Conservation (phyloP, 768 basidiomycete species). For the Strobilomyces echinocephalus region DNA sequence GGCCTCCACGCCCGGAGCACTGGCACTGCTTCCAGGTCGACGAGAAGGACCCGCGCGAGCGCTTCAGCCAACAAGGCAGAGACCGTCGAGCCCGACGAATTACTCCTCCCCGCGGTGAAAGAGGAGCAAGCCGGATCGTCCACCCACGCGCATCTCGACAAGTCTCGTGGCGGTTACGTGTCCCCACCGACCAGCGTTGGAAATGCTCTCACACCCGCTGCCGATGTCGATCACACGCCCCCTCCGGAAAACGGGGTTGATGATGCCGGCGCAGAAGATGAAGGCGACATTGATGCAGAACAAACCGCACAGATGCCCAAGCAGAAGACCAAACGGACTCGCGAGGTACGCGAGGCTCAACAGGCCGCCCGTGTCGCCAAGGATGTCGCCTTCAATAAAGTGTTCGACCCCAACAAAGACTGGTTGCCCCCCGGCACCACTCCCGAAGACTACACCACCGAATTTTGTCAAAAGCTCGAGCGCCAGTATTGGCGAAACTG, state of each 20-base stretch:
- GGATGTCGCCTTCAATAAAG: conserved; percentile 55
- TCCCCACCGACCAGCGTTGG: conserved; percentile 29
- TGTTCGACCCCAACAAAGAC: conserved; percentile 65
- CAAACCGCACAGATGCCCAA: conserved; percentile 33
- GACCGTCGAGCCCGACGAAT: conserved; percentile 41
- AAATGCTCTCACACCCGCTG: conserved; percentile 19
- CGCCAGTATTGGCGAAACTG: conserved; percentile 90
- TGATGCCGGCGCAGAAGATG: conserved; percentile 14
- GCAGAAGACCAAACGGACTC: conserved; percentile 41
- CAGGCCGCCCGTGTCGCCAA: conserved; percentile 43
- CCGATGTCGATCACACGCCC: conserved; percentile 9
- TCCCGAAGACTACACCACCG: conserved; percentile 75
- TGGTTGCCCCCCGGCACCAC: conserved; percentile 80
- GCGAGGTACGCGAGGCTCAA: conserved; percentile 43
- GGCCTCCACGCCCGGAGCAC: conserved; percentile 46
- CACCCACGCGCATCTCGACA: background rate
- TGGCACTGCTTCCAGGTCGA: conserved; percentile 31
- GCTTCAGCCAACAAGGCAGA: conserved; percentile 35
- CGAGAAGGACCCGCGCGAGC: conserved; percentile 43
- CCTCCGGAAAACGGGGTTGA: conserved; percentile 6
- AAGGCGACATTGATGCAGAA: conserved; percentile 17
- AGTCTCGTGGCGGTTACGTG: conserved; percentile 13
- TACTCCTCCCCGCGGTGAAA: conserved; percentile 33
- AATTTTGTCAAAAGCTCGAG: conserved; percentile 85
- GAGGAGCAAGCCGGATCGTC: conserved; percentile 36